These are phyloP conservation scores for Spizellomyces punctatus DNA, from an alignment of 192 early-diverging fungal species.

Conservation along the genomic window DNA sequence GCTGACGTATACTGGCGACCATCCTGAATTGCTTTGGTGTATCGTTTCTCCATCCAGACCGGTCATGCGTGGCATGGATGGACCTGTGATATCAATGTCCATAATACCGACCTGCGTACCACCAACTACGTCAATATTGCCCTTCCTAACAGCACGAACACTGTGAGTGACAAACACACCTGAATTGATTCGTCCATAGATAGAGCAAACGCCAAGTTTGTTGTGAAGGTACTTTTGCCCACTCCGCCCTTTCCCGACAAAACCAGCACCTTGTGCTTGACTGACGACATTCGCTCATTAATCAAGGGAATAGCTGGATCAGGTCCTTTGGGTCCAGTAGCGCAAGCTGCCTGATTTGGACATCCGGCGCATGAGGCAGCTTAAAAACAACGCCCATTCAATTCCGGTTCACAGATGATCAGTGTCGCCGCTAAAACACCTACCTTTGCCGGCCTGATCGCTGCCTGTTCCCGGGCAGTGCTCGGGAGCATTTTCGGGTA, in stretches of 20 bases:
- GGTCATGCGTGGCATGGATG: conserved; percentile 94
- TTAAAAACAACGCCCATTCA: not conserved
- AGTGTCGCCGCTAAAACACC: not conserved
- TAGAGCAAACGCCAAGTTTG: conserved; percentile 65
- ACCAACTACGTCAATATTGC: not conserved
- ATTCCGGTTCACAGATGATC: too few species aligned
- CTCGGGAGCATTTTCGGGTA: conserved; percentile 46
- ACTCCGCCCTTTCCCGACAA: conserved; percentile 98
- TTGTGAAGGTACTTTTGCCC: conserved; percentile 93
- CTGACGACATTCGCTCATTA: conserved; percentile 40
- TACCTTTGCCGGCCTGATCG: conserved; percentile 52
- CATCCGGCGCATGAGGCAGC: conserved; percentile 54
- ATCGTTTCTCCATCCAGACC: conserved; percentile 87
- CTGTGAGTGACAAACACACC: conserved; percentile 13
- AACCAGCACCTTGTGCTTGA: conserved; percentile 90
- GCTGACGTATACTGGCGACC: conserved; percentile 54
- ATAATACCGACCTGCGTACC: conserved; percentile 75
- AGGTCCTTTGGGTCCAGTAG: conserved; percentile 44
- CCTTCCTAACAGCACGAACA: not conserved
- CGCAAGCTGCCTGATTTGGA: conserved; percentile 55
- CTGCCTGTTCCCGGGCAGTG: conserved; percentile 55
- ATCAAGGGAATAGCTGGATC: conserved; percentile 56
- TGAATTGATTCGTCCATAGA: conserved; percentile 42
- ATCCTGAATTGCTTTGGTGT: conserved; percentile 89
- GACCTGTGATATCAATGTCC: conserved; percentile 98